phyloP scores from a whole-genome alignment of 768 basidiomycete species.

The Lactarius deliciosus region DNA sequence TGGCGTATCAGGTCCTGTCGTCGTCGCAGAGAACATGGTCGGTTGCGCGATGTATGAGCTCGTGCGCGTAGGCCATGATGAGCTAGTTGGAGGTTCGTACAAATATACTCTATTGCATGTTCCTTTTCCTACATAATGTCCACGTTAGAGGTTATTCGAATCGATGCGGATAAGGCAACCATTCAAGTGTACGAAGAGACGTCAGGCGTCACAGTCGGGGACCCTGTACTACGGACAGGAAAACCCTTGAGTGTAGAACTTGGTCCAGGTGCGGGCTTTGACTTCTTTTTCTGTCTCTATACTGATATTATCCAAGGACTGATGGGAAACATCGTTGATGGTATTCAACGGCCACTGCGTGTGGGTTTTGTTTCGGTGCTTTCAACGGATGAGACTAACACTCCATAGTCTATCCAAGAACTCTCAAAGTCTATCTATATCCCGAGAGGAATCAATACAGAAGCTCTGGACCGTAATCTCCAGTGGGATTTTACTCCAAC shows the following conservation, averaged over 20 bases:
- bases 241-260: conserved; percentile 98
- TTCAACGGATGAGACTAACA: conserved; percentile 16
- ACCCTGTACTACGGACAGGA: conserved; percentile 95
- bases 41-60: conserved; percentile 98
- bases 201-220: conserved; percentile 97
- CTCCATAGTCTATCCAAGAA: conserved; percentile 80
- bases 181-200: conserved; percentile 99
- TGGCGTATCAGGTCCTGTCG: conserved; percentile 98
- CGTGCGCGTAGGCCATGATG: conserved; percentile 97
- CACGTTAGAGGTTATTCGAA: conserved; percentile 91
- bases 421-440: conserved; percentile 99
- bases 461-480: conserved; percentile 82
- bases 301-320: conserved; percentile 55
- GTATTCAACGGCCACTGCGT: conserved; percentile 89
- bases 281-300: not conserved
- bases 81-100: conserved; percentile 87
- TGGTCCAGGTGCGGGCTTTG: conserved; percentile 73
- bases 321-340: conserved; percentile 99
- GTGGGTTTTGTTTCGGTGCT: conserved; percentile 45
- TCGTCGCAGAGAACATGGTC: conserved; percentile 94
- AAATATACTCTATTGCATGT: conserved; percentile 6
- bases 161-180: conserved; percentile 96
- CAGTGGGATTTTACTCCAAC: conserved; percentile 95
- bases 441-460: conserved; percentile 97
- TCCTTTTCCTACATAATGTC: not conserved